A percentile compares a stretch with the other conserved stretches of the same genome.
Conservation (phyloP, 345 rosid genomes). For the Aethionema arabicum region DNA sequence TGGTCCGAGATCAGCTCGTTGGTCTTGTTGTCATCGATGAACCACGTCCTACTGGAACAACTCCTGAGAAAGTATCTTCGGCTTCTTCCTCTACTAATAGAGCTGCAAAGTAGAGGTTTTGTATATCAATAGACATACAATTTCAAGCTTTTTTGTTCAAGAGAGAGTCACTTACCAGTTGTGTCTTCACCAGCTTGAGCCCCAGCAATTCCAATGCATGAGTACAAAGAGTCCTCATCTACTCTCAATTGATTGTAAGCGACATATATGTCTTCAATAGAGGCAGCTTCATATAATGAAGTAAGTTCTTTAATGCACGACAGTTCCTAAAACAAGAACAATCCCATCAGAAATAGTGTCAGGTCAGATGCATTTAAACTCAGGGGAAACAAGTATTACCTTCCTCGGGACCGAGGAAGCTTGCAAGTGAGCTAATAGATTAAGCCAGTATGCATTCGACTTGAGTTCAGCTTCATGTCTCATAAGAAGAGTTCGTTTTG, state of each 20-base stretch:
- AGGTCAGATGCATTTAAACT: background rate
- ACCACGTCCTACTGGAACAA: constrained; percentile 77
- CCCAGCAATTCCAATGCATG: constrained; percentile 97
- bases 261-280: constrained; percentile 78
- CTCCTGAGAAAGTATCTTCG: constrained; percentile 59
- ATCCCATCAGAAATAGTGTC: constrained; percentile 22
- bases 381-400: constrained; percentile 43
- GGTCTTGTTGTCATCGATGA: constrained; percentile 89
- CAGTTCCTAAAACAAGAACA: constrained; percentile 56
- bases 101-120: constrained; percentile 41
- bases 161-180: constrained; percentile 38
- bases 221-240: constrained; percentile 77
- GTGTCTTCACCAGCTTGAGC: constrained; percentile 71
- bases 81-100: constrained; percentile 57
- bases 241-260: constrained; percentile 88
- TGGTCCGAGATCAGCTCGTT: constrained; percentile 55
- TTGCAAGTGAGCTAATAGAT: constrained; percentile 93
- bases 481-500: constrained; percentile 93
- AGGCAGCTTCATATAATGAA: constrained; percentile 77
- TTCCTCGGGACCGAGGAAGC: constrained; percentile 92
- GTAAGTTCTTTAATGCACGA: constrained; percentile 93
- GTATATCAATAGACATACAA: background rate
- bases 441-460: constrained; percentile 99
- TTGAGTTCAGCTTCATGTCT: constrained; percentile 99
- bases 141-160: constrained; percentile 14